These are phyloP conservation scores for Cladosporium sp. DNA, from an alignment of 2,329 filamentous ascomycete species.

Conservation along the genomic window DNA sequence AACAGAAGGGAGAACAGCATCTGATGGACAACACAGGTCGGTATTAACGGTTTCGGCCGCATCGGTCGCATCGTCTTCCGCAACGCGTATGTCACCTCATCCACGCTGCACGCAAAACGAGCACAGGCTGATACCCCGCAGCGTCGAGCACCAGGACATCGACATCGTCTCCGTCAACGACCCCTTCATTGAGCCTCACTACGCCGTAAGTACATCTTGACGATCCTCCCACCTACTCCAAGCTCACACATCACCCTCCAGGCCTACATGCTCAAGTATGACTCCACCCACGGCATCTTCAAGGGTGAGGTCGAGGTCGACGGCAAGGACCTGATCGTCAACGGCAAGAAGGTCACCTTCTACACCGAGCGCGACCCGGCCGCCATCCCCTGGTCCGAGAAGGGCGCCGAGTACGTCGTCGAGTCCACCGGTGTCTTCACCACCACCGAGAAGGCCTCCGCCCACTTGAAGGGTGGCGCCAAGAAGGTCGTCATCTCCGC, in stretches of 20 bases:
- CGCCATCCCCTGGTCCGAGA: constrained; percentile 82
- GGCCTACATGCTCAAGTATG: constrained; percentile 99
- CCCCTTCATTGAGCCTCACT: constrained; percentile 96
- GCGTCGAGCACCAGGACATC: constrained; percentile 79
- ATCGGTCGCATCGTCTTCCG: constrained; percentile 99
- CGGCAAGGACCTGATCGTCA: constrained; percentile 70
- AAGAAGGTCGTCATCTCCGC: constrained; percentile 89
- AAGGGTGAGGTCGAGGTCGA: constrained; percentile 79
- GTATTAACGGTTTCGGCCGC: constrained; percentile 99
- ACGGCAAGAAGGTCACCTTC: constrained; percentile 93
- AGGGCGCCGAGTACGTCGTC: constrained; percentile 87
- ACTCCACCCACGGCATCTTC: constrained; percentile 94
- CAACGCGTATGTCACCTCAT: constrained; percentile 65
- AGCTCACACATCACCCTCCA: constrained; percentile 32
- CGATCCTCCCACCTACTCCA: background rate
- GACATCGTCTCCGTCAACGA: constrained; percentile 97
- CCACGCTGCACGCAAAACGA: background rate
- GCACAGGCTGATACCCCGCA: constrained; percentile 29
- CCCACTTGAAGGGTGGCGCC: constrained; percentile 91
- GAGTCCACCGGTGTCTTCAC: constrained; percentile 99
- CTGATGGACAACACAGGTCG: constrained; percentile 59
- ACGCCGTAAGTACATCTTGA: constrained; percentile 68
- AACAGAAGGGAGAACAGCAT: constrained; percentile 12
- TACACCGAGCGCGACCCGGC: constrained; percentile 87
- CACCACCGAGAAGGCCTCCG: constrained; percentile 90